These are phyloP conservation scores for Mariannaea sp. DNA, from an alignment of 2,329 filamentous ascomycete species.

Conservation along the genomic window DNA sequence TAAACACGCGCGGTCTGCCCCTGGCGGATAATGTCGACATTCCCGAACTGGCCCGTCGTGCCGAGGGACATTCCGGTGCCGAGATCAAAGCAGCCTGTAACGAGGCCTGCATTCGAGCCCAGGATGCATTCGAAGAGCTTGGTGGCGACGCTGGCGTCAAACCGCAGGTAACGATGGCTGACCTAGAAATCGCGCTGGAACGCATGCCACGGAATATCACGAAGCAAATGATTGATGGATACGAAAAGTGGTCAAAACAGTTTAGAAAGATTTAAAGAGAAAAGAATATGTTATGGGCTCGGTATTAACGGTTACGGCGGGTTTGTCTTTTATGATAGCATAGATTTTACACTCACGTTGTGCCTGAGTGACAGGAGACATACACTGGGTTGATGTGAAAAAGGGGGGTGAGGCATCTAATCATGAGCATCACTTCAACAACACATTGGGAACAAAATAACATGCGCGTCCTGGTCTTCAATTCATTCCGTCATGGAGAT, in stretches of 20 bases:
- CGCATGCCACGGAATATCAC: conserved; percentile 63
- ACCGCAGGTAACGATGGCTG: conserved; percentile 47
- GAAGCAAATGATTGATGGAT: conserved; percentile 59
- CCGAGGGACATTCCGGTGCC: conserved; percentile 83
- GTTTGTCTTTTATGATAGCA: background rate
- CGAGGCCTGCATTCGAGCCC: conserved; percentile 50
- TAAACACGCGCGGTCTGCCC: conserved; percentile 66
- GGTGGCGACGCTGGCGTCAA: conserved; percentile 37
- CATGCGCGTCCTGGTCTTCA: conserved; percentile 7
- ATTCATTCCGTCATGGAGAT: conserved; percentile 22
- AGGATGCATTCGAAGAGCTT: conserved; percentile 44
- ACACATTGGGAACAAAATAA: background rate
- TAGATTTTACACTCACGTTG: background rate
- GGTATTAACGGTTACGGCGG: background rate
- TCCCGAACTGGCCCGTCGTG: conserved; percentile 62
- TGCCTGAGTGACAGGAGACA: too few relatives aligned
- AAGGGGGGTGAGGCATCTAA: too few relatives aligned
- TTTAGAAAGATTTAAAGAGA: conserved; percentile 37
- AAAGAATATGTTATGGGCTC: background rate
- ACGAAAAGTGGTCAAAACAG: conserved; percentile 59
- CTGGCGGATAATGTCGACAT: conserved; percentile 69
- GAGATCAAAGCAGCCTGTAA: conserved; percentile 68
- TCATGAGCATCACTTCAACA: background rate
- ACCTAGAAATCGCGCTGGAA: conserved; percentile 51
- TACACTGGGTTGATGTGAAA: too few relatives aligned